Percentiles rank a stretch among this genome's conserved stretches.
Evolutionary conservation across 306 rosid genomes (phyloP).

Genomic region (Quillaja saponaria): DNA sequence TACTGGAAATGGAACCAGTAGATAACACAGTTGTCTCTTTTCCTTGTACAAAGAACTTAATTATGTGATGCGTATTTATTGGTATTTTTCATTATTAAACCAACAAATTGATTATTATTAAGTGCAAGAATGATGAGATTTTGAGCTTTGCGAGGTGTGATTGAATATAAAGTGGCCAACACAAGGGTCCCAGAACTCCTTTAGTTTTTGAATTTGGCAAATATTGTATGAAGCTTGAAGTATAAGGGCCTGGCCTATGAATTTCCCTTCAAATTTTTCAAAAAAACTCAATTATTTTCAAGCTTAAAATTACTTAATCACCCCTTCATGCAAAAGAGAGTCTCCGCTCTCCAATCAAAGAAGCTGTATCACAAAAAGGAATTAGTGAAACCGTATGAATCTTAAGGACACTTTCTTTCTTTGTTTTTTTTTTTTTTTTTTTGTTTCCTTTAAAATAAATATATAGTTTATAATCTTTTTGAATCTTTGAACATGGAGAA

Average conservation of each 20-base stretch:
- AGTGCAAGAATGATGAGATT: constrained; percentile 35
- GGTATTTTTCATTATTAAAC: constrained; percentile 19
- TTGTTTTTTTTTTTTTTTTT: background rate
- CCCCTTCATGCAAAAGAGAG: constrained; percentile 17
- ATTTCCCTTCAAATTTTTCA: constrained; percentile 22
- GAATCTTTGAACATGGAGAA: constrained; percentile 27
- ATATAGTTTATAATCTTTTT: constrained; percentile 9
- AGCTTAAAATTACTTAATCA: constrained; percentile 5
- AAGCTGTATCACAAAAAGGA: too few relatives aligned
- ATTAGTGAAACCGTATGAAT: constrained; percentile 30
- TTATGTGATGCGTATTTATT: constrained; percentile 51
- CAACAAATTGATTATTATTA: constrained; percentile 25
- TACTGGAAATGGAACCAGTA: constrained; percentile 88
- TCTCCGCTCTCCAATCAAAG: constrained; percentile 6
- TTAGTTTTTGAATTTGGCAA: constrained; percentile 22
- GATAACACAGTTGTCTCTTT: constrained; percentile 93
- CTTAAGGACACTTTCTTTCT: too few relatives aligned
- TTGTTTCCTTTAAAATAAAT: too few relatives aligned
- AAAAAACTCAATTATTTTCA: background rate
- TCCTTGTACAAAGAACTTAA: constrained; percentile 86
- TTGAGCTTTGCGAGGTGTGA: constrained; percentile 12
- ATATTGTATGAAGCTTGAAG: too few relatives aligned
- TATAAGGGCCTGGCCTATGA: constrained; percentile 6
- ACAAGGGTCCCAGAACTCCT: constrained; percentile 46
- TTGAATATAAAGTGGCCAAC: constrained; percentile 54